These are phyloP conservation scores for Volvox africanus DNA, from an alignment of 139 green algal genomes.

Conservation along the genomic window DNA sequence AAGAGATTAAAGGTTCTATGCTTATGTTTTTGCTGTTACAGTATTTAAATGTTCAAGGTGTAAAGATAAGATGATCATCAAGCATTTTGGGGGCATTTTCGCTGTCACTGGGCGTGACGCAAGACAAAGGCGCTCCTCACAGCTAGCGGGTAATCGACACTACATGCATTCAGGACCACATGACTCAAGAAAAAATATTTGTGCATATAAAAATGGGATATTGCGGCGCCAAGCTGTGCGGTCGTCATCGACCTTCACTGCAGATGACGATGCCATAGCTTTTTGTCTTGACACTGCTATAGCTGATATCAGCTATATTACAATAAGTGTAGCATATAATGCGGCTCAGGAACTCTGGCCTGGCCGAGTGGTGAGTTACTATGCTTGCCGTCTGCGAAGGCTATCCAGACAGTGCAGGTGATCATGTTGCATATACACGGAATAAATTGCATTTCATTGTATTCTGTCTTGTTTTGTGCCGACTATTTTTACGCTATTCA, in stretches of 20 bases:
- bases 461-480: too few species aligned
- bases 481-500: too few species aligned
- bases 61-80: not conserved
- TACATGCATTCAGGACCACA: not conserved
- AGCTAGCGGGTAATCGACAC: not conserved
- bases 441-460: too few species aligned
- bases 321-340: not conserved
- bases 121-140: not conserved
- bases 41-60: not conserved
- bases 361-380: slow-evolving; percentile 1
- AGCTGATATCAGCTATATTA: slow-evolving; percentile 7
- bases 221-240: not conserved
- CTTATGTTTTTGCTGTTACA: not conserved
- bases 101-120: not conserved
- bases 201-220: not conserved
- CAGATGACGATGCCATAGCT: not conserved
- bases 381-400: not conserved
- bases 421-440: too few species aligned
- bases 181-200: not conserved
- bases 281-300: slow-evolving; percentile 28
- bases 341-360: slow-evolving; percentile 9
- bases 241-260: not conserved
- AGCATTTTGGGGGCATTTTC: not conserved
- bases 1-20: not conserved
- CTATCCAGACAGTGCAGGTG: too few species aligned